Percentiles rank a stretch among this genome's conserved stretches.
Evolutionary conservation across 106 monocot genomes (phyloP).

Genomic region (Ottelia alismoides): DNA sequence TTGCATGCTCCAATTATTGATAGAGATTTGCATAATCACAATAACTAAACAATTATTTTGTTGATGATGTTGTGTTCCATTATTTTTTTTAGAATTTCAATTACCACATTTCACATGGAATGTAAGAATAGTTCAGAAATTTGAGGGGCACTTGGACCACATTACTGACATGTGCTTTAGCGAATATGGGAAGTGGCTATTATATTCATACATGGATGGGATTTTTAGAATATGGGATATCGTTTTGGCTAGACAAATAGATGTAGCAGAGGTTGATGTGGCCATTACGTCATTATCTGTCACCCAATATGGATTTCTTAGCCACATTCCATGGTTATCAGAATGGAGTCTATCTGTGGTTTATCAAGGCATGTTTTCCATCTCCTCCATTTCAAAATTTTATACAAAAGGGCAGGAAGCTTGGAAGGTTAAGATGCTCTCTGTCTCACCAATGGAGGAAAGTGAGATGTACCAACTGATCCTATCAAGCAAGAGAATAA

Average conservation of each 20-base stretch:
- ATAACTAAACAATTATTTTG: too few species aligned
- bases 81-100: too few species aligned
- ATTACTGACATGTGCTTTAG: constrained; percentile 90
- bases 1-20: too few species aligned
- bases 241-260: constrained; percentile 90
- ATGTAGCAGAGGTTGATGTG: constrained; percentile 74
- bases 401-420: constrained; percentile 48
- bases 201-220: constrained; percentile 96
- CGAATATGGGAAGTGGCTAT: constrained; percentile 98
- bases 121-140: constrained; percentile 70
- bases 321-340: constrained; percentile 96
- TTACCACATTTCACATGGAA: too few species aligned
- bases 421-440: constrained; percentile 47
- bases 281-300: constrained; percentile 79
- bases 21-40: too few species aligned
- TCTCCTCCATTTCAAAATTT: constrained; percentile 35
- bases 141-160: constrained; percentile 86
- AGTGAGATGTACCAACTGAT: constrained; percentile 32
- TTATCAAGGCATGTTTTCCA: constrained; percentile 82
- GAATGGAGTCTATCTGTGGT: constrained; percentile 96
- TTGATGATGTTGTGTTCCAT: too few species aligned
- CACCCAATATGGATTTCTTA: constrained; percentile 87
- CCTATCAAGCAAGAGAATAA: constrained; percentile 1
- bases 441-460: constrained; percentile 44
- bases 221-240: constrained; percentile 93